Conservation (phyloP, 768 basidiomycete species). For the Boletus huronensis region DNA sequence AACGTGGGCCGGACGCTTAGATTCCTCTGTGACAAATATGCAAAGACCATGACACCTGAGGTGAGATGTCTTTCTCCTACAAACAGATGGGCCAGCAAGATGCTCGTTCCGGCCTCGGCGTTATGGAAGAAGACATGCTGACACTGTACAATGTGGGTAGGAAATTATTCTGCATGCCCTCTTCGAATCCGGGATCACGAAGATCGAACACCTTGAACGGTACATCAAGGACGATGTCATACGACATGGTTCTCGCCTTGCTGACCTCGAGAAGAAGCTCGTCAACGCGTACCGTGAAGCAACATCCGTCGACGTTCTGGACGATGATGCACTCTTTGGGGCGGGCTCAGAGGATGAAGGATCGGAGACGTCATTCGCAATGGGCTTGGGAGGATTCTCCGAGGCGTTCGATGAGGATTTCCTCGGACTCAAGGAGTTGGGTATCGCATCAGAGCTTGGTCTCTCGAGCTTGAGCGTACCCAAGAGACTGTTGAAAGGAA, state of each 20-base stretch:
- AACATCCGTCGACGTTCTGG: slow-evolving; percentile 42
- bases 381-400: slow-evolving; percentile 77
- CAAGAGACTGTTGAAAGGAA: slow-evolving; percentile 67
- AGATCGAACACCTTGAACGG: slow-evolving; percentile 74
- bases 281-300: slow-evolving; percentile 78
- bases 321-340: slow-evolving; percentile 50
- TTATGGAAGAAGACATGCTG: slow-evolving; percentile 3
- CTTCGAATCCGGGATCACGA: slow-evolving; percentile 82
- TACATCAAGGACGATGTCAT: slow-evolving; percentile 89
- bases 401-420: slow-evolving; percentile 91
- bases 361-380: slow-evolving; percentile 61
- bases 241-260: slow-evolving; percentile 70
- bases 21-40: slow-evolving; percentile 78
- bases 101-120: not conserved
- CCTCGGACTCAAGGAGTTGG: slow-evolving; percentile 81
- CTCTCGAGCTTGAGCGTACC: slow-evolving; percentile 77
- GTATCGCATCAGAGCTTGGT: slow-evolving; percentile 83
- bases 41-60: slow-evolving; percentile 78
- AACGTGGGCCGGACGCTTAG: slow-evolving; percentile 87
- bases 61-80: slow-evolving; percentile 39
- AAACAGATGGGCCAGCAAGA: not conserved
- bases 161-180: slow-evolving; percentile 92
- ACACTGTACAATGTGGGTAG: slow-evolving; percentile 38
- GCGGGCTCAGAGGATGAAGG: slow-evolving; percentile 54
- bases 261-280: slow-evolving; percentile 84